Base-by-base conservation (phyloP, 495 filamentous ascomycete genomes). In the Aspergillus kassunensis region DNA sequence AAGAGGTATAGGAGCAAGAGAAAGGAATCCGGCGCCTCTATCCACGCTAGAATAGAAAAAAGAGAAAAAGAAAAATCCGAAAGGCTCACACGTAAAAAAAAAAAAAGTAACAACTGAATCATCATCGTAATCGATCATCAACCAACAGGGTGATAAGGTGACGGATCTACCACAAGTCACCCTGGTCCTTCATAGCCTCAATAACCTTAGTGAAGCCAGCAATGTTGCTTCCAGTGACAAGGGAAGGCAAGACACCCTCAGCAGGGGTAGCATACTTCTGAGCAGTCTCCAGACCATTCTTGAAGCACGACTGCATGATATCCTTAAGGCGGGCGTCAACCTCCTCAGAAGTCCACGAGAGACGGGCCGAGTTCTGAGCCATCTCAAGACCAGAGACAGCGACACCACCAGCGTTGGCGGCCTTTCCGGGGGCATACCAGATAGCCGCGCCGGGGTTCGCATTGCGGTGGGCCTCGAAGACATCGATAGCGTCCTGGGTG, bases 351-450 rank as follows among this genome's bases (percentile, higher is more conserved):
- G 88, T 88, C 93, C 93, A 98, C 59, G 68, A 78, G 51, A 96
- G 75, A 29, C 92, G 86, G 65, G 83, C 75, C 51, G 85, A 90
- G 80, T 98, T 98, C 84, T 98, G 93, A 21, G 92, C 91, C 93
- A 98, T 98, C 80, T 98, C 93, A 34, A 98, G 86, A 58, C 93
- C 93, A 19, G 91, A 96, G 15, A 98, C 93, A 34, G 93, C 93
- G 49, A 97, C 93, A 78, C 93, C 93, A 71, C 93, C 93, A 51
- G 89, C 89, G 79, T 98, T 98, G 75, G 93, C 90, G 42, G 93
- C 93, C 81, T 75, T 82, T 64, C 91, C 92, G 49, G 92, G 93
- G 12, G 85, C 93, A 71, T 97, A 98, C 93, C 93, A 98, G 67
- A 96, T 87, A 58, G 88, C 84, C 21, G 66, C 73, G 44, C 80